Evolutionary conservation across 257 asterid genomes (phyloP).

Genomic region (Handroanthus guayacan): DNA sequence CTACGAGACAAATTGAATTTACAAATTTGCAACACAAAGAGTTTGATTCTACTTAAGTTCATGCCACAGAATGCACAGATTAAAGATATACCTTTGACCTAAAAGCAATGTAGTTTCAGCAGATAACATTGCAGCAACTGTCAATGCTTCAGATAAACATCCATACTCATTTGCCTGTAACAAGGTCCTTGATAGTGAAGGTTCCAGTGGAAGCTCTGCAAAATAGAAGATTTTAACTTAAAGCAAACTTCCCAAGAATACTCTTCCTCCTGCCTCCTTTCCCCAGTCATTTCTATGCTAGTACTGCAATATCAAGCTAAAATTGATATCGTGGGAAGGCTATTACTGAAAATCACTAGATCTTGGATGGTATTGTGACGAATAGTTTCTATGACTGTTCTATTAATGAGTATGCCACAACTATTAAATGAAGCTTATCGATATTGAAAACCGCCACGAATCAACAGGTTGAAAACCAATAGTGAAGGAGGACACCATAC

Average conservation of each 20-base stretch:
- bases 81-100: slow-evolving; percentile 63
- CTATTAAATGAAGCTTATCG: not conserved
- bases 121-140: slow-evolving; percentile 94
- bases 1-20: slow-evolving; percentile 43
- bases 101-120: slow-evolving; percentile 85
- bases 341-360: slow-evolving; percentile 22
- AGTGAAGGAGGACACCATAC: not conserved
- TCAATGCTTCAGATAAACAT: slow-evolving; percentile 85
- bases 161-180: slow-evolving; percentile 90
- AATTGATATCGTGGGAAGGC: slow-evolving; percentile 10
- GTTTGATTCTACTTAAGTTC: slow-evolving; percentile 1
- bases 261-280: not conserved
- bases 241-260: slow-evolving; percentile 22
- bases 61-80: slow-evolving; percentile 1
- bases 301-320: not conserved
- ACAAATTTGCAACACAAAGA: slow-evolving; percentile 18
- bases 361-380: not conserved
- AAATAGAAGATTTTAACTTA: slow-evolving; percentile 30
- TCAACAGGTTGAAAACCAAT: not conserved
- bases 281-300: slow-evolving; percentile 24
- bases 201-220: slow-evolving; percentile 97
- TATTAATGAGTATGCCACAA: not conserved
- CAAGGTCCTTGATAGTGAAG: slow-evolving; percentile 93
- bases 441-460: not conserved
- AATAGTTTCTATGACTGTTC: too few relatives aligned